Evolutionary conservation across 2,329 filamentous ascomycete genomes (phyloP).

Genomic region (Phialophora tarda): DNA sequence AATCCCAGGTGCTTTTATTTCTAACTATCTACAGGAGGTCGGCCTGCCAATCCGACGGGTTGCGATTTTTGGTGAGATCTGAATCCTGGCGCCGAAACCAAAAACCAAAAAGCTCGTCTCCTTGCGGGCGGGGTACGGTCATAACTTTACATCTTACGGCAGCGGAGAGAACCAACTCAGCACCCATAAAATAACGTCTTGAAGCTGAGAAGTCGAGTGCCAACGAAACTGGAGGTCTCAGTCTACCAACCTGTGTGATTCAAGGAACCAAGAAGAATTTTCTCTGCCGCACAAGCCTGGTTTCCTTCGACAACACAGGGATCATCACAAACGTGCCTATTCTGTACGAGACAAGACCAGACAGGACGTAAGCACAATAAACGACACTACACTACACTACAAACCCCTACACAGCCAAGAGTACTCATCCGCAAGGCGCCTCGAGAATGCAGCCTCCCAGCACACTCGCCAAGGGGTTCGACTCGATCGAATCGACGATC

Average conservation of each 20-base stretch:
- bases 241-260: conserved; percentile 5
- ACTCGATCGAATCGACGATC: conserved; percentile 43
- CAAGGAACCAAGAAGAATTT: conserved; percentile 18
- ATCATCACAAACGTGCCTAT: not conserved
- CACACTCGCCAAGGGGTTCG: conserved; percentile 38
- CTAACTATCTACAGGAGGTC: conserved; percentile 39
- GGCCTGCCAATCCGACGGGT: conserved; percentile 36
- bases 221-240: conserved; percentile 4
- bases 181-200: not conserved
- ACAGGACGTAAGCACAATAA: not conserved
- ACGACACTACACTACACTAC: not conserved
- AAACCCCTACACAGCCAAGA: not conserved
- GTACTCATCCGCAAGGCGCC: not conserved
- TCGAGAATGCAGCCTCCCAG: conserved; percentile 27
- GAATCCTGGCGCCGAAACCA: not conserved
- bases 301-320: conserved; percentile 1
- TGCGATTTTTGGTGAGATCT: not conserved
- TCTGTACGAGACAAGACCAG: not conserved
- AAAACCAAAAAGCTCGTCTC: not conserved
- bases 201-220: not conserved
- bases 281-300: conserved; percentile 11
- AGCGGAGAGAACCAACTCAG: not conserved
- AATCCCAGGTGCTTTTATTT: conserved; percentile 15
- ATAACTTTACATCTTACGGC: not conserved
- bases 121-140: not conserved